These are phyloP conservation scores for Pleurotus giganteus DNA, from an alignment of 768 basidiomycete species.

Conservation along the genomic window DNA sequence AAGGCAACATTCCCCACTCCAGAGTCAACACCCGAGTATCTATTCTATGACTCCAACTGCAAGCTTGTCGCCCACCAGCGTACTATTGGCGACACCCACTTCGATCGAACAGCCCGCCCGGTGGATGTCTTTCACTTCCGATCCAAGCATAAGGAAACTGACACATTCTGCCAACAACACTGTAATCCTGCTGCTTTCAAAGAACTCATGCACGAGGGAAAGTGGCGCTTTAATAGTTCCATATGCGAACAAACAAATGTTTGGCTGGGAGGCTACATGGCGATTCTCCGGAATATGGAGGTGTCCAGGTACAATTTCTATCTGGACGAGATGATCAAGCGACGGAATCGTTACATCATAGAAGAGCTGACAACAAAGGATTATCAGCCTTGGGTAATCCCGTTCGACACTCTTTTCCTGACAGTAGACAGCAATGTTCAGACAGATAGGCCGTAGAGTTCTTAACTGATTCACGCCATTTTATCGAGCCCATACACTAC, in stretches of 20 bases:
- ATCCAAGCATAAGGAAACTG: conserved; percentile 17
- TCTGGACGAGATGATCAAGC: conserved; percentile 36
- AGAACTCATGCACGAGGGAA: conserved; percentile 16
- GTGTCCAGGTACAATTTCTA: conserved; percentile 31
- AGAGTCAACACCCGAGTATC: background rate
- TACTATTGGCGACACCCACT: conserved; percentile 12
- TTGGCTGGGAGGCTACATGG: conserved; percentile 34
- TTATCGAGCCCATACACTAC: background rate
- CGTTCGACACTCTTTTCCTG: background rate
- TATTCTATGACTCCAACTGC: background rate
- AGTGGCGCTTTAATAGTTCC: conserved; percentile 36
- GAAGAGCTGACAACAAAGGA: conserved; percentile 8
- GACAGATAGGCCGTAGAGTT: background rate
- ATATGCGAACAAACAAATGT: conserved; percentile 29
- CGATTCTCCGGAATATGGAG: conserved; percentile 34
- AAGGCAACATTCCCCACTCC: background rate
- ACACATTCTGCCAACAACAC: conserved; percentile 17
- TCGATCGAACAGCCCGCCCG: conserved; percentile 14
- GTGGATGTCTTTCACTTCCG: conserved; percentile 25
- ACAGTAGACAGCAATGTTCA: background rate
- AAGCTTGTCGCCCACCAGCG: background rate
- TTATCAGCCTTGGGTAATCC: background rate
- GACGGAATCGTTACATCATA: conserved; percentile 19
- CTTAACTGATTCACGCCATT: background rate
- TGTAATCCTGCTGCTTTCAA: conserved; percentile 22